phyloP scores from a whole-genome alignment of 2,329 filamentous ascomycete species.

The Didymella exigua region DNA sequence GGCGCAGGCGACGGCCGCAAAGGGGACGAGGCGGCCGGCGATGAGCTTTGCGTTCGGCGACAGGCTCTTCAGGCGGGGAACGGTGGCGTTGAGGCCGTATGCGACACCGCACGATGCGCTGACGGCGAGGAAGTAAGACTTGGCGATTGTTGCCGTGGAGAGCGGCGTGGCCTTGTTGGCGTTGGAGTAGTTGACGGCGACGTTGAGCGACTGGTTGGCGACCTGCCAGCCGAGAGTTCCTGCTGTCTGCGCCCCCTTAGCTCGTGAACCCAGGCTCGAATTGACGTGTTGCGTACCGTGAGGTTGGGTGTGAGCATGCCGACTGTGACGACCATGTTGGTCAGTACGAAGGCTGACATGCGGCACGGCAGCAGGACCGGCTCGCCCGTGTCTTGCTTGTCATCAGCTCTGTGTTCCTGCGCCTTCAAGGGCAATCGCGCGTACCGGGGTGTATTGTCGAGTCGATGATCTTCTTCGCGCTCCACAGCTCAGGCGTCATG shows the following conservation, averaged over 20 bases:
- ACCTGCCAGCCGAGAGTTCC: conserved; percentile 95
- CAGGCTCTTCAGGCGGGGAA: conserved; percentile 80
- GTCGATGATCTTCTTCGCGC: conserved; percentile 95
- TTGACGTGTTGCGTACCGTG: conserved; percentile 56
- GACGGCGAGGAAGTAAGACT: conserved; percentile 92
- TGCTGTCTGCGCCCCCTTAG: conserved; percentile 63
- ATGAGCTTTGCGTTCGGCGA: conserved; percentile 76
- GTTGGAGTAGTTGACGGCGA: conserved; percentile 96
- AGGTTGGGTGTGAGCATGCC: conserved; percentile 96
- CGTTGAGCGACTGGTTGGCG: conserved; percentile 95
- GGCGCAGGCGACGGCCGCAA: conserved; percentile 90
- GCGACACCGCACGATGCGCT: conserved; percentile 93
- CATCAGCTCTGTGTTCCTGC: conserved; percentile 17
- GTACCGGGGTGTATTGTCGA: conserved; percentile 93
- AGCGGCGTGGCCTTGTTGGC: conserved; percentile 96
- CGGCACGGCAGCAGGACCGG: conserved; percentile 93
- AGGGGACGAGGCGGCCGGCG: conserved; percentile 87
- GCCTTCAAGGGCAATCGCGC: conserved; percentile 25
- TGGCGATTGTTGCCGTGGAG: conserved; percentile 76
- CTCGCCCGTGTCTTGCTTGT: conserved; percentile 77
- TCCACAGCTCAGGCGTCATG: conserved; percentile 93
- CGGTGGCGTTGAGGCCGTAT: conserved; percentile 85
- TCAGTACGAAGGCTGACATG: conserved; percentile 94
- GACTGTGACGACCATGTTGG: conserved; percentile 91
- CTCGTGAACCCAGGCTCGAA: conserved; percentile 1